Evolutionary conservation across 2,329 filamentous ascomycete genomes (phyloP), one percentile per base, ranked within the genome.

Genomic region (Alternaria metachromatica): DNA sequence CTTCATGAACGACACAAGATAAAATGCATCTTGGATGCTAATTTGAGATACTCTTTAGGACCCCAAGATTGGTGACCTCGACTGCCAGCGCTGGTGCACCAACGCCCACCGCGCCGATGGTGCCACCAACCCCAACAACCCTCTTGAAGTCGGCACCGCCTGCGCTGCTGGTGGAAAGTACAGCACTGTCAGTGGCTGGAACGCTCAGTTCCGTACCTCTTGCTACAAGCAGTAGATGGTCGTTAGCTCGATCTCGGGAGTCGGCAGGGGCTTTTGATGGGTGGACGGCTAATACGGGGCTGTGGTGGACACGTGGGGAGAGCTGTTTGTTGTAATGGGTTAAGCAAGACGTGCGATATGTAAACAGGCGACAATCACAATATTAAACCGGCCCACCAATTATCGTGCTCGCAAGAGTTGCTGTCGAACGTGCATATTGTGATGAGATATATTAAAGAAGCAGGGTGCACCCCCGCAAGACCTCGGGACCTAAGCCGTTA

Each of bases 21-120:
- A 15, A 23, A 37, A 33, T 30, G 33, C 18, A 51, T 53, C 5
- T 45, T 44, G 23, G 21, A 33, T 53, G 25, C 56, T 59, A 25
- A 59, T 28, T 21, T 23, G 25, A 12, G 15, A 50, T 50, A 13
- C 18, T 30, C 26, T 43, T 13, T 18, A 58, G 55, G 55, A 58
- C 26, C 30, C 30, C 12, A 15, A 13, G 46, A 51, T 58, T 23
- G 55, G 55, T 23, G 26, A 58, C 30, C 55, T 58, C 30, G 55
- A 58, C 55, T 58, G 55, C 55, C 45, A 51, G 30, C 55, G 55
- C 55, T 58, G 55, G 55, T 58, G 55, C 56, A 59, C 56, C 10
- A 53, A 59, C 37, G 57, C 48, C 41, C 57, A 45, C 48, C 57
- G 48, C 26, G 48, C 48, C 20, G 57, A 54, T 20, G 48, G 37